Evolutionary conservation across 2,329 filamentous ascomycete species (phyloP), one percentile per base, ranked within the genome.

Genomic region (Davidsoniella australis): DNA sequence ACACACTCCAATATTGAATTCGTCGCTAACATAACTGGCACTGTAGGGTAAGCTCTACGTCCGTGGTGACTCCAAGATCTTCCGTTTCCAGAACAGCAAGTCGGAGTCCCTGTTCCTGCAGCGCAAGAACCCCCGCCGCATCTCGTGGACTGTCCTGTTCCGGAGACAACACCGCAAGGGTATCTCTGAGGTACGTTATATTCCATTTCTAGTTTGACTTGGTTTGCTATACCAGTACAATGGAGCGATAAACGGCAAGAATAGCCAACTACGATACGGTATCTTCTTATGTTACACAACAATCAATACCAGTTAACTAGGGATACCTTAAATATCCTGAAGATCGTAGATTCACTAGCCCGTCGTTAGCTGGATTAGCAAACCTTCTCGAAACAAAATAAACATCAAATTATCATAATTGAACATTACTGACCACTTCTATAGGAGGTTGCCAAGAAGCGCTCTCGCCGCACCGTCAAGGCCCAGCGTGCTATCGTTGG

Each of bases 61-160:
- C 79, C 87, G 91, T 72, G 88, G 89, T 68, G 91, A 98, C 80
- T 94, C 85, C 87, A 98, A 96, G 80, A 81, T 96, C 78, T 98
- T 98, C 85, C 88, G 91, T 68, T 98, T 98, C 85, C 87, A 94
- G 75, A 95, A 94, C 75, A 87, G 91, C 77, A 98, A 98, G 78
- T 89, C 86, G 73, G 91, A 98, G 76, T 94, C 87, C 61, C 85
- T 98, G 61, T 98, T 98, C 82, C 85, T 96, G 63, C 91, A 98
- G 80, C 89, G 91, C 79, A 98, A 98, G 86, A 98, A 98, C 82
- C 91, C 91, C 69, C 89, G 91, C 72, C 87, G 89, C 69, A 96
- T 98, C 71, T 82, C 89, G 62, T 98, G 91, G 91, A 98, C 91
- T 60, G 82, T 88, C 64, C 85, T 98, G 58, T 98, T 85, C 85